Percentiles rank a stretch among this genome's conserved stretches.
phyloP scores from a whole-genome alignment of 1,284 basidiomycete genomes.

The Cystobasidium slooffiae region DNA sequence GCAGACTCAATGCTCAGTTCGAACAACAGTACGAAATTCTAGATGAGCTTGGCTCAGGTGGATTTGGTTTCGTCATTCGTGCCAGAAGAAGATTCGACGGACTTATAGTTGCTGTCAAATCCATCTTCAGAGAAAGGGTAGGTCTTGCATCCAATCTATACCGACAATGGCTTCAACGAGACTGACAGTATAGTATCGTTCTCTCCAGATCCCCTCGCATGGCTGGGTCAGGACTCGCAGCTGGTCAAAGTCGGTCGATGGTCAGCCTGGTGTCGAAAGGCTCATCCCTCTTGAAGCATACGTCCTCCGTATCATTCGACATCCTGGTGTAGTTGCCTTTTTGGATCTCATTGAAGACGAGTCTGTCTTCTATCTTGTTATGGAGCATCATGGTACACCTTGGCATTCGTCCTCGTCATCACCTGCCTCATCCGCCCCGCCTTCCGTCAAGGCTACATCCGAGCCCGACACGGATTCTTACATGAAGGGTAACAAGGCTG shows the following conservation, averaged over 20 bases:
- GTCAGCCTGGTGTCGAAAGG: slow-evolving; percentile 57
- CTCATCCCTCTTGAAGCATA: slow-evolving; percentile 77
- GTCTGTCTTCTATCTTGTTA: slow-evolving; percentile 84
- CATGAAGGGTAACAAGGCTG: neutral
- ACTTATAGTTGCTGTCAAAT: slow-evolving; percentile 89
- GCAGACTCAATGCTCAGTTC: slow-evolving; percentile 71
- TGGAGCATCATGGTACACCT: slow-evolving; percentile 87
- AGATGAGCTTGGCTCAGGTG: slow-evolving; percentile 80
- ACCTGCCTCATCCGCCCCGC: neutral
- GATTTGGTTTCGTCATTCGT: slow-evolving; percentile 80
- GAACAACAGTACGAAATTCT: slow-evolving; percentile 67
- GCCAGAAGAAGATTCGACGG: slow-evolving; percentile 54
- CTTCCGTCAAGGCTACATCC: slow-evolving; percentile 25
- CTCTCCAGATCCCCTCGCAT: slow-evolving; percentile 60
- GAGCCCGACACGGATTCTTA: neutral
- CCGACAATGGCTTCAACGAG: slow-evolving; percentile 12
- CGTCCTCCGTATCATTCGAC: slow-evolving; percentile 72
- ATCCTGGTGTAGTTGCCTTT: slow-evolving; percentile 80
- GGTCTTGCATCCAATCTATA: slow-evolving; percentile 35
- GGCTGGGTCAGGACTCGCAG: slow-evolving; percentile 71
- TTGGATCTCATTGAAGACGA: slow-evolving; percentile 81
- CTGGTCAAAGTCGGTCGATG: slow-evolving; percentile 51
- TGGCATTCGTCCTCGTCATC: slow-evolving; percentile 62
- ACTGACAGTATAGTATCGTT: neutral
- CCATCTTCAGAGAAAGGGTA: slow-evolving; percentile 80